Base-by-base conservation (phyloP, 225 moss, liverwort and hornwort genomes). In the Anthoceros angustus region DNA sequence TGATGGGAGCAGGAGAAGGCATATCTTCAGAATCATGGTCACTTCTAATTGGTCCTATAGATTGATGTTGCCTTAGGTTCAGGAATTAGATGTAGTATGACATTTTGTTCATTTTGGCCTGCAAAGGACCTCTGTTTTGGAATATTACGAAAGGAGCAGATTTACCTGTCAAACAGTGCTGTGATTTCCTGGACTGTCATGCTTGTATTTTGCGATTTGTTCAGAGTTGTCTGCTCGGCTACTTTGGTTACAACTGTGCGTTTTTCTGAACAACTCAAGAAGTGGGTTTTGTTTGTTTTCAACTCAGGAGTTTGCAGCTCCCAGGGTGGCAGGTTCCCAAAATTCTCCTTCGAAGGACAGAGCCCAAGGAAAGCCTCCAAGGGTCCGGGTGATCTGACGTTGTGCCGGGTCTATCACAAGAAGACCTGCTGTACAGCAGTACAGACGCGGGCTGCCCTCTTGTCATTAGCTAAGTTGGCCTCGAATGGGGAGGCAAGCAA, bases 361-460 rank as follows among this genome's bases (percentile, higher is more conserved):
- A 43, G 78, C 39, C 82, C 83, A 10, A 68, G 78, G 63, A 78
- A 78, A 43, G 76, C 77, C 10, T 80, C 80, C 9, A 86, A 80
- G 63, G 78, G 82, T 9, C 66, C 74, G 8, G 80, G 74, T 62
- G 83, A 79, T 66, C 68, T 86, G 21, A 74, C 80, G 23, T 69
- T 86, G 12, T 86, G 86, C 68, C 73, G 74, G 71, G 64, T 73
- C 20, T 86, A 82, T 45, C 80, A 77, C 12, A 82, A 86, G 69
- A 76, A 72, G 25, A 83, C 86, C 11, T 86, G 86, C 39, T 86
- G 86, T 74, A 79, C 75, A 64, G 76, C 80, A 9, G 82, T 80
- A 10, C 86, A 86, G 18, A 83, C 77, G 23, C 82, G 78, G 50
- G 80, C 78, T 64, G 86, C 86, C 50, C 18, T 86, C 41, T 65